Evolutionary conservation across 2,329 filamentous ascomycete species (phyloP).

Genomic region (Shiraia sp.): DNA sequence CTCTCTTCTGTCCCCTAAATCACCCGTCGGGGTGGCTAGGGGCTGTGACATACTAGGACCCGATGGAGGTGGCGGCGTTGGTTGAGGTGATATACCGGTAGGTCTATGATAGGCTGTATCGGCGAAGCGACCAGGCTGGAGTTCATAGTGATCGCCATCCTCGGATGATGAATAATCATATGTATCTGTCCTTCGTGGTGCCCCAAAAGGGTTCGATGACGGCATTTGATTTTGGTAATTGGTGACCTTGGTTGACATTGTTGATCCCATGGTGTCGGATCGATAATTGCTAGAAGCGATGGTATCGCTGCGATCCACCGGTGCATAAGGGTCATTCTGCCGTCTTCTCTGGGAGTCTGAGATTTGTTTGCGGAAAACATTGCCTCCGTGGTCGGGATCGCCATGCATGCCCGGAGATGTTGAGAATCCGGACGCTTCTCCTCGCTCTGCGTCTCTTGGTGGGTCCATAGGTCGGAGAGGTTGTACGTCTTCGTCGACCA

Average conservation of each 20-base stretch:
- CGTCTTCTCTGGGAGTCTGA: constrained; percentile 42
- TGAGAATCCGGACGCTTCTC: constrained; percentile 35
- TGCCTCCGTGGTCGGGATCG: constrained; percentile 25
- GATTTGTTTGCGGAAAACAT: constrained; percentile 47
- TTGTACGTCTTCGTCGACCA: constrained; percentile 36
- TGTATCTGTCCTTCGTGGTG: constrained; percentile 35
- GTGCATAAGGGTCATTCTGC: constrained; percentile 31
- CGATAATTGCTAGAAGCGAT: constrained; percentile 33
- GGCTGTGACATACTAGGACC: constrained; percentile 15
- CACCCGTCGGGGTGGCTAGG: constrained; percentile 29
- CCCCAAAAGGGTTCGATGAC: constrained; percentile 36
- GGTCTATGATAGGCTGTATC: constrained; percentile 43
- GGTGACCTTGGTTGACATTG: constrained; percentile 34
- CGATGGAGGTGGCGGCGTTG: constrained; percentile 36
- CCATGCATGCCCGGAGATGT: constrained; percentile 23
- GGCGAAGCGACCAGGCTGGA: constrained; percentile 37
- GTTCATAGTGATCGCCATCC: constrained; percentile 43
- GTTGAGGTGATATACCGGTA: constrained; percentile 31
- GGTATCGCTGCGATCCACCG: constrained; percentile 40
- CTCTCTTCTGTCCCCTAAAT: constrained; percentile 32
- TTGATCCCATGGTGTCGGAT: constrained; percentile 27
- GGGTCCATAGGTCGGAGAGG: constrained; percentile 33
- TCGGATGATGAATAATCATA: constrained; percentile 47
- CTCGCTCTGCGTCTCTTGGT: constrained; percentile 38
- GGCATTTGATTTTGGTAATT: constrained; percentile 41